Evolutionary conservation across 768 basidiomycete species (phyloP).

Genomic region (Gelatoporia subvermispora): DNA sequence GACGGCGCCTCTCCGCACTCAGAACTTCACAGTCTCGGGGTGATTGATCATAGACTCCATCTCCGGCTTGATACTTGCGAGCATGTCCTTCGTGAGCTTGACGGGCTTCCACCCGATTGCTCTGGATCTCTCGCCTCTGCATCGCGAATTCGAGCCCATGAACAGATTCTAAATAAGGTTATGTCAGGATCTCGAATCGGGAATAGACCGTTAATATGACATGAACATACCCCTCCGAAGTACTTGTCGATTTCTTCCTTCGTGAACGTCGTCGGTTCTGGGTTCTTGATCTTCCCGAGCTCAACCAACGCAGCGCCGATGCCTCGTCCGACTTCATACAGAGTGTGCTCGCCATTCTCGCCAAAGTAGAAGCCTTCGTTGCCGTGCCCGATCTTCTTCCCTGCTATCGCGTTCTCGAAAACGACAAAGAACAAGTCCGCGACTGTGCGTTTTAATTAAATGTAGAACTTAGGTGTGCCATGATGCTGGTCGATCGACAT

Average conservation of each 20-base stretch:
- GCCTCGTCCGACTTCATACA: conserved; percentile 27
- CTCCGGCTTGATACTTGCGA: conserved; percentile 11
- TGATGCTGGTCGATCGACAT: too few species aligned
- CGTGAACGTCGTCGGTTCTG: conserved; percentile 39
- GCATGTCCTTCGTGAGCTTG: conserved; percentile 7
- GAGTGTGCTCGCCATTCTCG: conserved; percentile 24
- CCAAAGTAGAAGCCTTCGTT: conserved; percentile 30
- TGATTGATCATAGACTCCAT: not conserved
- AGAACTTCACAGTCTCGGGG: too few species aligned
- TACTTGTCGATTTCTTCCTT: conserved; percentile 35
- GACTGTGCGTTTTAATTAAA: too few species aligned
- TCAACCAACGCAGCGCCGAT: conserved; percentile 28
- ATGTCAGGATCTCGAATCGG: too few species aligned
- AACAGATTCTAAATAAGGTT: too few species aligned
- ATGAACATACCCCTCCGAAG: conserved; percentile 1
- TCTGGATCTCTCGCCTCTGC: not conserved
- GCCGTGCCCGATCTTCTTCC: conserved; percentile 20
- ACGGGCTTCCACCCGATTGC: conserved; percentile 12
- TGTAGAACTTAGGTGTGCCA: too few species aligned
- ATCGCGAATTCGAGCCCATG: too few species aligned
- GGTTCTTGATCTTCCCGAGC: conserved; percentile 20
- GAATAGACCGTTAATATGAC: too few species aligned
- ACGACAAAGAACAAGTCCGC: too few species aligned
- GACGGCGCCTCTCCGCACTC: too few species aligned
- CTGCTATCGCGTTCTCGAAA: too few species aligned